Evolutionary conservation across 2,329 filamentous ascomycete species (phyloP).

Genomic region (Stagonosporopsis tanaceti): DNA sequence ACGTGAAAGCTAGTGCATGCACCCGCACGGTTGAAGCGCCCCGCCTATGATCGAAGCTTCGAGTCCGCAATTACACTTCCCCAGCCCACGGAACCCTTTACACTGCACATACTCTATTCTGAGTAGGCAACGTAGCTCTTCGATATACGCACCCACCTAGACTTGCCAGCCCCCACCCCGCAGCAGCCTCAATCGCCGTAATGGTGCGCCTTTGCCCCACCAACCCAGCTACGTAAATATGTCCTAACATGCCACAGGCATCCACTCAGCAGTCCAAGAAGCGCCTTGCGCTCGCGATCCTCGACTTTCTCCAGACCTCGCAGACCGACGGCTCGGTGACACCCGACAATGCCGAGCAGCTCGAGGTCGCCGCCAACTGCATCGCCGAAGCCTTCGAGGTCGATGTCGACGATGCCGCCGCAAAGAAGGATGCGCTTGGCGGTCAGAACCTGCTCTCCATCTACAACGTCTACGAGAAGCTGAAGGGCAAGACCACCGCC

Average conservation of each 20-base stretch:
- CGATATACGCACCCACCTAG: not conserved
- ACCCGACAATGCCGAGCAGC: slow-evolving; percentile 87
- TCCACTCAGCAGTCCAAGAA: slow-evolving; percentile 65
- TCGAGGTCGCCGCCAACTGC: slow-evolving; percentile 93
- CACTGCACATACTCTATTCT: slow-evolving; percentile 2
- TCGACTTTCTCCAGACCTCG: slow-evolving; percentile 89
- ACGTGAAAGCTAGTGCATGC: slow-evolving; percentile 16
- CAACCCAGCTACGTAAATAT: slow-evolving; percentile 10
- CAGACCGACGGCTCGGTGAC: slow-evolving; percentile 87
- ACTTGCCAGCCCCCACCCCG: not conserved
- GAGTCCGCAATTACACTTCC: slow-evolving; percentile 23
- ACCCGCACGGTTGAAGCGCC: slow-evolving; percentile 6
- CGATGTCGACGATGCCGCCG: slow-evolving; percentile 77
- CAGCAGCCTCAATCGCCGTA: slow-evolving; percentile 25
- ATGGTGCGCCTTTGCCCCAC: slow-evolving; percentile 40
- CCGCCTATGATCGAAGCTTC: slow-evolving; percentile 34
- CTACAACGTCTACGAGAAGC: slow-evolving; percentile 95
- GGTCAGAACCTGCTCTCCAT: slow-evolving; percentile 88
- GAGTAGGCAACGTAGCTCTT: not conserved
- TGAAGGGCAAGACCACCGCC: slow-evolving; percentile 71
- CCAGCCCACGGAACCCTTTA: slow-evolving; percentile 3
- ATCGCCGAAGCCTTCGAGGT: slow-evolving; percentile 96
- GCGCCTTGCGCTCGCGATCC: slow-evolving; percentile 94
- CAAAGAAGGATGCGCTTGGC: slow-evolving; percentile 79
- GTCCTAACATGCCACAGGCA: slow-evolving; percentile 43